Evolutionary conservation across 768 basidiomycete species (phyloP).

Genomic region (Coprinopsis strossmayeri): DNA sequence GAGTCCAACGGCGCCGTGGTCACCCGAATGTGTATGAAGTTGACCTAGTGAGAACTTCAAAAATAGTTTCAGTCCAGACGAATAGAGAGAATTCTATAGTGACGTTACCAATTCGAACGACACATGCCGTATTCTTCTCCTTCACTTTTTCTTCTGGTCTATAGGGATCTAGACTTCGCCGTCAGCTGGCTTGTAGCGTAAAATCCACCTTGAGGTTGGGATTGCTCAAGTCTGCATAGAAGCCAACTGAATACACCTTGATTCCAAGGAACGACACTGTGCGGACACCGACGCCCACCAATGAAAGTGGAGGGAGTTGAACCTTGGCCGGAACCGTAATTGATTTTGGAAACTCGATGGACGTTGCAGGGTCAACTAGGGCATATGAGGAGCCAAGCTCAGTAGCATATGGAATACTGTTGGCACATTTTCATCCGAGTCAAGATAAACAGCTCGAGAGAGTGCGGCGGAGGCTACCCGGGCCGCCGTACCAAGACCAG

Average conservation of each 20-base stretch:
- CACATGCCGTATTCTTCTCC: conserved; percentile 59
- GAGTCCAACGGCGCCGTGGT: too few relatives aligned
- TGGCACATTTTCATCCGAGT: conserved; percentile 22
- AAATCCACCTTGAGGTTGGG: conserved; percentile 59
- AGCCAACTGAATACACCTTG: conserved; percentile 84
- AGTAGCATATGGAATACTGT: conserved; percentile 3
- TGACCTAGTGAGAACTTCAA: conserved; percentile 67
- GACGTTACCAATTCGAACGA: conserved; percentile 71
- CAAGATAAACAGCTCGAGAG: conserved; percentile 34
- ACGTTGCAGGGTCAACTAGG: conserved; percentile 67
- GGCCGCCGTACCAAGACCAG: conserved; percentile 23
- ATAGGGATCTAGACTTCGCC: conserved; percentile 40
- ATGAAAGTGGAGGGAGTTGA: conserved; percentile 53
- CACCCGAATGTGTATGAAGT: conserved; percentile 71
- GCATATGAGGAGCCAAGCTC: neutral
- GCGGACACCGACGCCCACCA: conserved; percentile 82
- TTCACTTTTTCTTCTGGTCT: conserved; percentile 64
- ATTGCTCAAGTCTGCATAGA: conserved; percentile 80
- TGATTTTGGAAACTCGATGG: conserved; percentile 64
- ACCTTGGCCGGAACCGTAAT: conserved; percentile 59
- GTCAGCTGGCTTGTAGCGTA: too few relatives aligned
- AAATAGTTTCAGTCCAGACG: neutral
- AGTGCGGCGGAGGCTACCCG: conserved; percentile 16
- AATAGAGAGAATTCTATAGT: neutral
- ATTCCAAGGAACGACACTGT: conserved; percentile 85